Percentiles rank a stretch among this genome's conserved stretches.
Conservation (phyloP, 2,329 filamentous ascomycete genomes). For the Phialocephala subalpina region DNA sequence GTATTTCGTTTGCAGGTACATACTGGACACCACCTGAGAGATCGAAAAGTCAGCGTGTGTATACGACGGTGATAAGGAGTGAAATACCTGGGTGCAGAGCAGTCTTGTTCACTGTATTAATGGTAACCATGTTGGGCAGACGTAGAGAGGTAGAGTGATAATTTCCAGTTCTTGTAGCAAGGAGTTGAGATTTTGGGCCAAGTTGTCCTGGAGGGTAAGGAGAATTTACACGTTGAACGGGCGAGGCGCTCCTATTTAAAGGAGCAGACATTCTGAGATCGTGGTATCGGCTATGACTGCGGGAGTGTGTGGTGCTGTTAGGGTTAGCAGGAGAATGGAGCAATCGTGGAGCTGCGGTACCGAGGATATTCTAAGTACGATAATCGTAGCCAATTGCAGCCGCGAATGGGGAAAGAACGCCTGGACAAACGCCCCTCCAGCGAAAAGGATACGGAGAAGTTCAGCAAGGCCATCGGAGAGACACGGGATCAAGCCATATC, state of each 20-base stretch:
- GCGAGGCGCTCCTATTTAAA: slow-evolving; percentile 38
- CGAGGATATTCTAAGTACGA: slow-evolving; percentile 12
- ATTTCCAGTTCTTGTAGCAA: slow-evolving; percentile 36
- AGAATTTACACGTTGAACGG: slow-evolving; percentile 39
- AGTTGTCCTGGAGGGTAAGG: slow-evolving; percentile 40
- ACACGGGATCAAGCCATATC: slow-evolving; percentile 28
- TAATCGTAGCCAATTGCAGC: no score
- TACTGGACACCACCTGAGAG: slow-evolving; percentile 40
- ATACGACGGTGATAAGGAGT: not conserved
- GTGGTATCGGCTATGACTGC: slow-evolving; percentile 25
- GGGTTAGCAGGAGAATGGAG: slow-evolving; percentile 14
- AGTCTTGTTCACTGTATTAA: slow-evolving; percentile 42
- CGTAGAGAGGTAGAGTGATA: slow-evolving; percentile 40
- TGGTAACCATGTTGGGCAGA: slow-evolving; percentile 42
- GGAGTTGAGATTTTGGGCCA: slow-evolving; percentile 39
- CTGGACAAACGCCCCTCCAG: slow-evolving; percentile 15
- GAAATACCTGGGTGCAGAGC: slow-evolving; percentile 38
- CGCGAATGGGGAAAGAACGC: not conserved
- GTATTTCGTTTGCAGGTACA: slow-evolving; percentile 4
- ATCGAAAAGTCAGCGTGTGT: not conserved
- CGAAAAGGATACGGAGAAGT: slow-evolving; percentile 35
- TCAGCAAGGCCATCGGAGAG: slow-evolving; percentile 29
- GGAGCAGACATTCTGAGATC: slow-evolving; percentile 24
- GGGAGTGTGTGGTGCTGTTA: slow-evolving; percentile 22
- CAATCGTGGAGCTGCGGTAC: slow-evolving; percentile 15